Conservation (phyloP, 2,329 filamentous ascomycete species). For the Arthrinium phaeospermum region DNA sequence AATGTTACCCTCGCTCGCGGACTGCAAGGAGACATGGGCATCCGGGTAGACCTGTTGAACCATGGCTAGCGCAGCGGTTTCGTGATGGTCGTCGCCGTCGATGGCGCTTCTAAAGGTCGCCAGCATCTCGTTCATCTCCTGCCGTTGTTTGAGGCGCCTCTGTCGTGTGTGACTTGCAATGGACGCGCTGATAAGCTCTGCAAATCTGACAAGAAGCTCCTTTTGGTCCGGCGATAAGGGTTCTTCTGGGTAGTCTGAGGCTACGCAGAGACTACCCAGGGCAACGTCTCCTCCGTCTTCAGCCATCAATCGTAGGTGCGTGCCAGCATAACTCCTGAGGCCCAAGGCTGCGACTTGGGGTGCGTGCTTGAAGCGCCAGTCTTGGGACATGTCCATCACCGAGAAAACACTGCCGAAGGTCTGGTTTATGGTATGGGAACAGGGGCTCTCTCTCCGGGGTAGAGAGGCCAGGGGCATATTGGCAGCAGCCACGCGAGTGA, state of each 20-base stretch:
- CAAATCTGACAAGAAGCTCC: constrained; percentile 20
- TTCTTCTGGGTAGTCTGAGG: constrained; percentile 18
- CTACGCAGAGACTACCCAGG: constrained; percentile 22
- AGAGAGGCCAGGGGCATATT: constrained; percentile 20
- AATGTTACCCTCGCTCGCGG: not conserved
- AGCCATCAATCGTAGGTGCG: constrained; percentile 20
- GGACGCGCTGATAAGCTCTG: constrained; percentile 17
- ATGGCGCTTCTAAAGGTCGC: not conserved
- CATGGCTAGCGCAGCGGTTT: constrained; percentile 5
- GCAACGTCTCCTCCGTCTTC: constrained; percentile 20
- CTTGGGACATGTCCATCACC: constrained; percentile 21
- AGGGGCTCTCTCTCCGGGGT: constrained; percentile 22
- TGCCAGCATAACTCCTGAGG: constrained; percentile 22
- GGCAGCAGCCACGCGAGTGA: constrained; percentile 21
- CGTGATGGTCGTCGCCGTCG: not conserved
- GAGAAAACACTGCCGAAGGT: constrained; percentile 19
- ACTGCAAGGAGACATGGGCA: constrained; percentile 12
- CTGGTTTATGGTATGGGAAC: constrained; percentile 23
- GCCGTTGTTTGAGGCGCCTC: constrained; percentile 19
- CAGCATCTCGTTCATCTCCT: constrained; percentile 18
- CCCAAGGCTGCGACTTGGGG: constrained; percentile 21
- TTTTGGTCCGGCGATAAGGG: constrained; percentile 2
- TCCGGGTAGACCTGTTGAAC: constrained; percentile 12
- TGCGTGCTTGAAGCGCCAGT: constrained; percentile 22
- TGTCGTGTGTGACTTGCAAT: constrained; percentile 19